phyloP scores from a whole-genome alignment of 2,329 filamentous ascomycete species.

The Cytospora leucostoma region DNA sequence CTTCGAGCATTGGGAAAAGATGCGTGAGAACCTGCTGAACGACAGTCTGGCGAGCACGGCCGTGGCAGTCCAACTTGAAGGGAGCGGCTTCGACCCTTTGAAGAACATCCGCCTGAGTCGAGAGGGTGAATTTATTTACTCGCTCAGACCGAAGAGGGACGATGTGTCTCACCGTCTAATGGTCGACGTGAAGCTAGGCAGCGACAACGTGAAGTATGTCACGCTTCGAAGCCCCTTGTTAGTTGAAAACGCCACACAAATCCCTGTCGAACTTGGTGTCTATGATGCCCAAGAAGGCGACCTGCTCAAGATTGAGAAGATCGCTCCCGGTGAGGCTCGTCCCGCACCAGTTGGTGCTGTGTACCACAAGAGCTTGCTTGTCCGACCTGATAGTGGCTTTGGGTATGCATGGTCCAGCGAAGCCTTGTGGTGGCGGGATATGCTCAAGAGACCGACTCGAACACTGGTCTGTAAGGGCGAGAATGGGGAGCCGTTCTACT shows the following conservation, averaged over 20 bases:
- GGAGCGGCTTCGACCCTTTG: slow-evolving; percentile 89
- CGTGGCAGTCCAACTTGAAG: slow-evolving; percentile 82
- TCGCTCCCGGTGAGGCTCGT: slow-evolving; percentile 84
- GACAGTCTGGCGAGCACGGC: slow-evolving; percentile 75
- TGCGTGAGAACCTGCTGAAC: slow-evolving; percentile 86
- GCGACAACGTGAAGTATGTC: slow-evolving; percentile 97
- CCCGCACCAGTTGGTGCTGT: slow-evolving; percentile 91
- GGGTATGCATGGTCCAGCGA: slow-evolving; percentile 95
- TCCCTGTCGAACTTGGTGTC: slow-evolving; percentile 89
- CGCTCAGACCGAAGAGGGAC: slow-evolving; percentile 83
- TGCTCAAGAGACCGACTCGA: slow-evolving; percentile 79
- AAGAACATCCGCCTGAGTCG: slow-evolving; percentile 86
- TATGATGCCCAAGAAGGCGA: slow-evolving; percentile 86
- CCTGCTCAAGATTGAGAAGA: slow-evolving; percentile 96
- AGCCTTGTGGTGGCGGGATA: slow-evolving; percentile 87
- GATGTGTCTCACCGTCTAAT: slow-evolving; percentile 84
- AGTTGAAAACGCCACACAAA: slow-evolving; percentile 95
- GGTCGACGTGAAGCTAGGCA: slow-evolving; percentile 87
- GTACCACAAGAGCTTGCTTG: slow-evolving; percentile 82
- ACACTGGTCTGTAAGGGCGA: slow-evolving; percentile 90
- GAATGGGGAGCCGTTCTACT: slow-evolving; percentile 88
- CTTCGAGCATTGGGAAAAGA: slow-evolving; percentile 95
- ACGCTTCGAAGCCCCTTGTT: slow-evolving; percentile 89
- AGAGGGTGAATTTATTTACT: slow-evolving; percentile 93
- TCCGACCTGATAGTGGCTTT: slow-evolving; percentile 93